Percentiles rank a stretch among this genome's conserved stretches.
Conservation (phyloP, 176 grass and related monocot species). For the Aechmea fasciata region DNA sequence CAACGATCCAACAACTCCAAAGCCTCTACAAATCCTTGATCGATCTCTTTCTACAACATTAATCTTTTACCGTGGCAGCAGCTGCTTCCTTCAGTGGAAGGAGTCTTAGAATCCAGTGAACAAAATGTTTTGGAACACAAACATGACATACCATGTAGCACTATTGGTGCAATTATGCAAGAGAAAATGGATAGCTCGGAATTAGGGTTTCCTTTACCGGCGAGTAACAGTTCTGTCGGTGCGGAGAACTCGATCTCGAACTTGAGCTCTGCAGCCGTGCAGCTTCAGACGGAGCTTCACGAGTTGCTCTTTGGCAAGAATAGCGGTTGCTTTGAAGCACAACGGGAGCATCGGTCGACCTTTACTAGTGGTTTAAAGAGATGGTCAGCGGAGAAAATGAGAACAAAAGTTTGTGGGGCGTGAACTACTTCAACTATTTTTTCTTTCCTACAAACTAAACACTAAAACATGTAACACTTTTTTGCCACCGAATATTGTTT, state of each 20-base stretch:
- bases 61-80: constrained; percentile 27
- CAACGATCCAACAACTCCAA: too few species aligned
- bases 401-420: background rate
- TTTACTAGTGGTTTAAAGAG: background rate
- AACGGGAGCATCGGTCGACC: background rate
- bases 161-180: background rate
- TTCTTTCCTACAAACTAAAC: too few species aligned
- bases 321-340: background rate
- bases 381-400: background rate
- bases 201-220: constrained; percentile 9
- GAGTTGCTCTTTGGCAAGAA: background rate
- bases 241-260: background rate
- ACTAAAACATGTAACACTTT: too few species aligned
- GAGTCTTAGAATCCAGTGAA: background rate
- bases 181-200: background rate
- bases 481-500: too few species aligned
- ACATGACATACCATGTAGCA: background rate
- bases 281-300: background rate
- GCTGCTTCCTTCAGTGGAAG: background rate
- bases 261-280: background rate
- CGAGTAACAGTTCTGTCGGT: background rate
- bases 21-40: too few species aligned
- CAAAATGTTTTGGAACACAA: background rate
- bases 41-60: too few species aligned
- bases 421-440: background rate